Percentiles rank a stretch among this genome's conserved stretches.
These are phyloP conservation scores for Murraya paniculata DNA, from an alignment of 345 rosid species.

Conservation along the genomic window DNA sequence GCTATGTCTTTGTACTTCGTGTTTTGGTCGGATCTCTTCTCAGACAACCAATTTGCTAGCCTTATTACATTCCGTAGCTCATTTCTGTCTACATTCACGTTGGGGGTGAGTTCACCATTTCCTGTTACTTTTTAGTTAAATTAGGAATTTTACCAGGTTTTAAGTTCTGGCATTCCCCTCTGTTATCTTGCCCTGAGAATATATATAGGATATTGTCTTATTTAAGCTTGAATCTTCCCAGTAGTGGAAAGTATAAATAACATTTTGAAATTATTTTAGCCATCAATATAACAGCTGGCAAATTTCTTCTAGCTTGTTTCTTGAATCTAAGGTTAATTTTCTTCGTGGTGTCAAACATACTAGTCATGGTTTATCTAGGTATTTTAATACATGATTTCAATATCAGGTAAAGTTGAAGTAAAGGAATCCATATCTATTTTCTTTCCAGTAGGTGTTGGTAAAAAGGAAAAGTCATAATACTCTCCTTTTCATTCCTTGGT, in stretches of 20 bases:
- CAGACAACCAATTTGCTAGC: constrained; percentile 34
- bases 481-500: neutral
- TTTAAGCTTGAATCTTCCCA: neutral
- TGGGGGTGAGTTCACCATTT: constrained; percentile 49
- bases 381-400: neutral
- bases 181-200: neutral
- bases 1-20: constrained; percentile 56
- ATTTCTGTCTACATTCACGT: constrained; percentile 40
- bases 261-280: neutral
- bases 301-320: neutral
- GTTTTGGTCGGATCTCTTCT: constrained; percentile 56
- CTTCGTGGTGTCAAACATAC: neutral
- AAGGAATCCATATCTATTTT: neutral
- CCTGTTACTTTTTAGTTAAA: neutral
- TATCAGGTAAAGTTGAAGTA: neutral
- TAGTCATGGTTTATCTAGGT: neutral
- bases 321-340: neutral
- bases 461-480: neutral
- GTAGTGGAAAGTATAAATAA: neutral
- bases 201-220: neutral
- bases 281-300: neutral
- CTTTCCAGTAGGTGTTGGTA: neutral
- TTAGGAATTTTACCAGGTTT: neutral
- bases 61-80: constrained; percentile 48
- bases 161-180: neutral